Percentiles rank a stretch among this genome's conserved stretches.
These are phyloP conservation scores for Platanthera guangdongensis DNA, from an alignment of 106 monocot species.

Conservation along the genomic window DNA sequence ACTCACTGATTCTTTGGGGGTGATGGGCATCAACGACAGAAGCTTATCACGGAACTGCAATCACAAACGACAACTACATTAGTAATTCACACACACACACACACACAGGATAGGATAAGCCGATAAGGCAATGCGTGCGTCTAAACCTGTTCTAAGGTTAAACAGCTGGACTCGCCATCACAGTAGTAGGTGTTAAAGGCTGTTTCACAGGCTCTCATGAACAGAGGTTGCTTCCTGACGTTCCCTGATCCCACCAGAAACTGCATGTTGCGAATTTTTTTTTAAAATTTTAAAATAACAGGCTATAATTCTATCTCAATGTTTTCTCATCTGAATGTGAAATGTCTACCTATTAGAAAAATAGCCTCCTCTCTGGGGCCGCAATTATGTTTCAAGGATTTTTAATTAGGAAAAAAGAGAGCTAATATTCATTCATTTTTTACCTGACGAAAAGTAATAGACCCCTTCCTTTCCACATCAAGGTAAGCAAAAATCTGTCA, in stretches of 20 bases:
- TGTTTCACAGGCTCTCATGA: constrained; percentile 42
- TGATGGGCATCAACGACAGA: constrained; percentile 13
- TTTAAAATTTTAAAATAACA: too few species aligned
- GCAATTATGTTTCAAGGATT: too few species aligned
- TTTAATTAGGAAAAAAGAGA: too few species aligned
- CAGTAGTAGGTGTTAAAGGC: constrained; percentile 37
- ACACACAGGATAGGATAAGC: too few species aligned
- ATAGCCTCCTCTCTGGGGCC: too few species aligned
- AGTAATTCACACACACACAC: not conserved
- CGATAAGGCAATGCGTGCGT: too few species aligned
- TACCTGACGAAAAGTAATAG: constrained; percentile 93
- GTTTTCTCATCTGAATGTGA: too few species aligned
- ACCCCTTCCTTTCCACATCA: constrained; percentile 67
- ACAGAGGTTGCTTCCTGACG: constrained; percentile 61
- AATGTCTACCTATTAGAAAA: too few species aligned
- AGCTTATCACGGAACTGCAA: constrained; percentile 35
- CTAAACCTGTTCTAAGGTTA: constrained; percentile 22
- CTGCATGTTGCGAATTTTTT: constrained; percentile 18
- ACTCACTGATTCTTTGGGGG: constrained; percentile 34
- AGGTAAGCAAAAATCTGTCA: constrained; percentile 76
- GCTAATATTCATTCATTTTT: not conserved
- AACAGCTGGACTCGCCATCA: constrained; percentile 5
- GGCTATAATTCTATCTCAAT: too few species aligned
- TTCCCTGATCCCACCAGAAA: constrained; percentile 73
- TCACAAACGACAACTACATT: not conserved